Conservation (phyloP, 495 filamentous ascomycete species). For the Venustampulla echinocandica region DNA sequence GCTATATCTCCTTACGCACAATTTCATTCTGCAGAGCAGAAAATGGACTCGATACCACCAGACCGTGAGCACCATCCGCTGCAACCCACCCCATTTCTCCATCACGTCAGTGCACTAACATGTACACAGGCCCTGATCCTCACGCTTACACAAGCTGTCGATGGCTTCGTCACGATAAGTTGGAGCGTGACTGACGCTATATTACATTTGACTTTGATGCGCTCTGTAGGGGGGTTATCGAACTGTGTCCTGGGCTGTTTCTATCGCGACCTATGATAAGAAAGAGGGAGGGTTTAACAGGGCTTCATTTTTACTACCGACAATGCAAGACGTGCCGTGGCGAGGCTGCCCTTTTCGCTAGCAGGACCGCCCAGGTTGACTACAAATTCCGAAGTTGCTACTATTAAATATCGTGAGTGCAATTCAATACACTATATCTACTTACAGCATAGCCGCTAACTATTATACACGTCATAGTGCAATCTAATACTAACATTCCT, state of each 20-base stretch:
- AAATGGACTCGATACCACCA: too few species aligned
- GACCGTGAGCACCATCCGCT: too few species aligned
- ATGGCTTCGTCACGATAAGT: constrained; percentile 34
- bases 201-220: constrained; percentile 35
- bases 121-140: constrained; percentile 26
- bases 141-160: constrained; percentile 32
- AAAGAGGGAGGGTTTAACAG: constrained; percentile 35
- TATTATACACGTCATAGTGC: constrained; percentile 28
- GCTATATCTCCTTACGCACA: too few species aligned
- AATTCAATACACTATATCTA: background rate
- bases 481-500: constrained; percentile 28
- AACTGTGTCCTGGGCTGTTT: constrained; percentile 25
- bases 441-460: background rate
- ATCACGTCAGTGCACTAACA: too few species aligned
- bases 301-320: constrained; percentile 34
- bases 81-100: too few species aligned
- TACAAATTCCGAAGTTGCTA: constrained; percentile 39
- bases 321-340: constrained; percentile 28
- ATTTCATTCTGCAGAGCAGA: too few species aligned
- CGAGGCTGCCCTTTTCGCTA: constrained; percentile 29
- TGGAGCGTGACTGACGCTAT: constrained; percentile 29
- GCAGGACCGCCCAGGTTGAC: constrained; percentile 30
- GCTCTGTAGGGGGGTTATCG: constrained; percentile 27
- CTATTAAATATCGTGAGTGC: constrained; percentile 35
- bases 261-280: constrained; percentile 29